Conservation (phyloP, 192 early-diverging fungal genomes). For the Coemansia sp. region DNA sequence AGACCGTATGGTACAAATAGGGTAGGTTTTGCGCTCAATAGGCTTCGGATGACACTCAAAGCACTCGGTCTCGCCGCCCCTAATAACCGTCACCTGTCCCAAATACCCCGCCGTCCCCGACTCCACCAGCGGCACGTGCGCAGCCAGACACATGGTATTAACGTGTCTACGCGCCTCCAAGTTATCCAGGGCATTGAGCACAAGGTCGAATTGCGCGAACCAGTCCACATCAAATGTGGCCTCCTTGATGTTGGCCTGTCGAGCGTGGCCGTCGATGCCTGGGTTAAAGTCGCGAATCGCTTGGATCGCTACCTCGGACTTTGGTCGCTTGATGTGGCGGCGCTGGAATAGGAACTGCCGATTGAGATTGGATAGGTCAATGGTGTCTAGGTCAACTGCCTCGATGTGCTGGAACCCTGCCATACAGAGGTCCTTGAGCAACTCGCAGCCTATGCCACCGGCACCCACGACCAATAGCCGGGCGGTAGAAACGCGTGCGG, state of each 20-base stretch:
- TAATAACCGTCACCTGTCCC: constrained; percentile 88
- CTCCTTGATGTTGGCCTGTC: constrained; percentile 89
- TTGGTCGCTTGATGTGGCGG: constrained; percentile 88
- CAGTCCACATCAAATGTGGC: constrained; percentile 78
- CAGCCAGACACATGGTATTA: constrained; percentile 93
- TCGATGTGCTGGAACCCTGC: constrained; percentile 81
- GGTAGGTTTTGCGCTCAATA: constrained; percentile 77
- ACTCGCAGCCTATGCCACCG: constrained; percentile 98
- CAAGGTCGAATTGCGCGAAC: constrained; percentile 86
- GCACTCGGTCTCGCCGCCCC: constrained; percentile 77
- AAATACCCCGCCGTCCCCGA: constrained; percentile 93
- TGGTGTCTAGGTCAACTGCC: constrained; percentile 95
- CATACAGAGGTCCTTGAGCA: constrained; percentile 92
- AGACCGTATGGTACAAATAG: constrained; percentile 96
- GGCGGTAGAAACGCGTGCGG: constrained; percentile 5
- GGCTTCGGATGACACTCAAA: constrained; percentile 92
- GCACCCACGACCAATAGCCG: constrained; percentile 72
- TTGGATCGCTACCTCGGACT: constrained; percentile 82
- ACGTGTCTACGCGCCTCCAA: constrained; percentile 91
- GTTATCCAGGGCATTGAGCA: constrained; percentile 97
- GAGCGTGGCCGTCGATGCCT: constrained; percentile 56
- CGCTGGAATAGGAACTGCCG: constrained; percentile 99
- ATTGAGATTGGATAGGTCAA: constrained; percentile 97
- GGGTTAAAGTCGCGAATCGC: constrained; percentile 88
- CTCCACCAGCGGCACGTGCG: constrained; percentile 89